Conservation (phyloP, 2,329 filamentous ascomycete species). For the Hypoxylon sp. region DNA sequence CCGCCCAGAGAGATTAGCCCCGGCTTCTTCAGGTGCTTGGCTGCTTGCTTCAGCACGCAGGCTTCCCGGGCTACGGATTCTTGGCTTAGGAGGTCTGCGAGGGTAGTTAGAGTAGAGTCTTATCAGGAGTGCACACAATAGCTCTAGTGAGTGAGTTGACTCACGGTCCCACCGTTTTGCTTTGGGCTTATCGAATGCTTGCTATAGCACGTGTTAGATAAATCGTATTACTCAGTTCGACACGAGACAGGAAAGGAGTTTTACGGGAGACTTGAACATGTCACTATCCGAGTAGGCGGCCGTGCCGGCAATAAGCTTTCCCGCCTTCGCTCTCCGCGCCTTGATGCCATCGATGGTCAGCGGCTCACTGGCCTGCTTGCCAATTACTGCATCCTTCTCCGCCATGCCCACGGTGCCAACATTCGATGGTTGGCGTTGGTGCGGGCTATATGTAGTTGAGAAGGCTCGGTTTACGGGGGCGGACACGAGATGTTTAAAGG, state of each 20-base stretch:
- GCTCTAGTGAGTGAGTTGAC: slow-evolving; percentile 53
- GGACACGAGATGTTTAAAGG: slow-evolving; percentile 12
- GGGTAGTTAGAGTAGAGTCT: slow-evolving; percentile 18
- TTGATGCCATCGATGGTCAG: slow-evolving; percentile 75
- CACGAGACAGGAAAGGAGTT: slow-evolving; percentile 12
- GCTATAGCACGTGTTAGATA: slow-evolving; percentile 43
- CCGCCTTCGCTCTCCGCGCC: slow-evolving; percentile 76
- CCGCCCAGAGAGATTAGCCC: slow-evolving; percentile 93
- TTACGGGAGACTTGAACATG: slow-evolving; percentile 82
- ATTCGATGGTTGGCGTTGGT: slow-evolving; percentile 33
- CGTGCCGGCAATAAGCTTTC: slow-evolving; percentile 78
- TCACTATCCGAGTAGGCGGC: slow-evolving; percentile 84
- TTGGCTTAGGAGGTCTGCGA: slow-evolving; percentile 66
- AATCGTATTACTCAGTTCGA: slow-evolving; percentile 38
- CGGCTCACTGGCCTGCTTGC: slow-evolving; percentile 44
- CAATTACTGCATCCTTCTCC: slow-evolving; percentile 39
- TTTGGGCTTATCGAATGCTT: slow-evolving; percentile 73
- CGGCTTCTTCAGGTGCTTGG: slow-evolving; percentile 81
- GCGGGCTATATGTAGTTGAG: slow-evolving; percentile 25
- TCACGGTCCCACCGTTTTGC: slow-evolving; percentile 88
- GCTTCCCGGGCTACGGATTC: slow-evolving; percentile 73
- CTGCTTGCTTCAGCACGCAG: slow-evolving; percentile 85
- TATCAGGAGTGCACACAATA: background rate
- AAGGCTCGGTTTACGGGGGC: slow-evolving; percentile 24
- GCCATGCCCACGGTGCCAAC: slow-evolving; percentile 44